Conservation (phyloP, 805 yeast species). For the Dipodascus albidus region DNA sequence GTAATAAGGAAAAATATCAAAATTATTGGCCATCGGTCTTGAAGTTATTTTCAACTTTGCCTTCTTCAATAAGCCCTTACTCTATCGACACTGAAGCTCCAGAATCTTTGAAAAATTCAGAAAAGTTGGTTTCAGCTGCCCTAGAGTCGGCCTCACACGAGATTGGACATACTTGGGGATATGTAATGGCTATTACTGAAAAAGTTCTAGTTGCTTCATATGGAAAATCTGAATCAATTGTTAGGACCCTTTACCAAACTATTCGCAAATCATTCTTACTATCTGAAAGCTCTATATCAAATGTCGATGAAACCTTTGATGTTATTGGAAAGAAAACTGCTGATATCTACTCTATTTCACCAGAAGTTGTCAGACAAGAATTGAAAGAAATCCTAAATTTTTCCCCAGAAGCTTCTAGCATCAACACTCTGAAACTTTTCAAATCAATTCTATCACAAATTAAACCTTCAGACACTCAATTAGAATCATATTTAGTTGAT, state of each 20-base stretch:
- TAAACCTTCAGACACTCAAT: background rate
- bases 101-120: slow-evolving; percentile 1
- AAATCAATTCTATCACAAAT: background rate
- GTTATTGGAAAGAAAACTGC: slow-evolving; percentile 1
- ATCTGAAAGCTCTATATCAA: background rate
- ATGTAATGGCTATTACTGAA: slow-evolving; percentile 11
- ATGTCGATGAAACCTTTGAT: background rate
- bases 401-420: background rate
- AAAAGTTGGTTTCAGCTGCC: slow-evolving; percentile 8
- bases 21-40: slow-evolving; percentile 14
- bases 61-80: slow-evolving; percentile 11
- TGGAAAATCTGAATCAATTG: background rate
- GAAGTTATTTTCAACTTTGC: slow-evolving; percentile 11
- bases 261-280: background rate
- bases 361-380: background rate
- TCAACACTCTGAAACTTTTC: background rate
- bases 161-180: slow-evolving; percentile 13
- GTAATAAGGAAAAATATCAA: slow-evolving; percentile 9
- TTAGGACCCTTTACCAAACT: background rate
- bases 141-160: slow-evolving; percentile 8
- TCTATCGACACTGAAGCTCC: background rate
- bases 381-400: background rate
- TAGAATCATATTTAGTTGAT: background rate
- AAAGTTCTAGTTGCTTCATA: slow-evolving; percentile 3
- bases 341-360: background rate